Evolutionary conservation across 108 stramenopile species (phyloP), one percentile per base, ranked within the genome.

Genomic region (Fragilariopsis cylindrus): DNA sequence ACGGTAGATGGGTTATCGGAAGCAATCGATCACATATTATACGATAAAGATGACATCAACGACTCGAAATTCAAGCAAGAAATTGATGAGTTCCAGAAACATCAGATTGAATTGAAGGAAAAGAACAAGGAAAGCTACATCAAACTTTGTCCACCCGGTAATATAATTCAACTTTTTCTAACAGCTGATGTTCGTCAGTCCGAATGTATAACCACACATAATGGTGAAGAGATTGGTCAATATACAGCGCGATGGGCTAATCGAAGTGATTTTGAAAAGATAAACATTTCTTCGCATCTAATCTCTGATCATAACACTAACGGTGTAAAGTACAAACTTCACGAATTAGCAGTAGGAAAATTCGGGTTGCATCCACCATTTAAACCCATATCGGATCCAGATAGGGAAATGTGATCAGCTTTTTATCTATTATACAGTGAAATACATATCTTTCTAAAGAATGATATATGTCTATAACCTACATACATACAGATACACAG

Each of bases 281-380:
- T 93, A 49, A 81, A 84, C 42, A 75, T 93, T 54, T 84, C 83
- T 57, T 85, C 88, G 8, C 86, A 85, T 60, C 66, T 93, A 44
- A 78, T 87, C 68, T 69, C 74, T 4, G 92, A 93, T 76, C 92
- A 93, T 60, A 83, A 88, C 16, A 89, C 92, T 16, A 79, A 78
- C 62, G 70, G 82, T 7, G 86, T 90, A 7, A 84, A 78, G 64
- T 39, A 68, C 48, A 82, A 81, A 54, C 63, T 92, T 13, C 86
- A 86, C 66, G 67, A 69, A 42, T 77, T 89, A 48, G 87, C 87
- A 12, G 60, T 62, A 58, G 53, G 30, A 46, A 4, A 46, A 6
- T 78, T 72, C 49, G 65, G 18, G 8, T 60, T 78, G 30, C 8
- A 47, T 1, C 30, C 30, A 21, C 77, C 77, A 15, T 66, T 65